These are phyloP conservation scores for Cucurbita ficifolia DNA, from an alignment of 306 rosid genomes.

Conservation along the genomic window DNA sequence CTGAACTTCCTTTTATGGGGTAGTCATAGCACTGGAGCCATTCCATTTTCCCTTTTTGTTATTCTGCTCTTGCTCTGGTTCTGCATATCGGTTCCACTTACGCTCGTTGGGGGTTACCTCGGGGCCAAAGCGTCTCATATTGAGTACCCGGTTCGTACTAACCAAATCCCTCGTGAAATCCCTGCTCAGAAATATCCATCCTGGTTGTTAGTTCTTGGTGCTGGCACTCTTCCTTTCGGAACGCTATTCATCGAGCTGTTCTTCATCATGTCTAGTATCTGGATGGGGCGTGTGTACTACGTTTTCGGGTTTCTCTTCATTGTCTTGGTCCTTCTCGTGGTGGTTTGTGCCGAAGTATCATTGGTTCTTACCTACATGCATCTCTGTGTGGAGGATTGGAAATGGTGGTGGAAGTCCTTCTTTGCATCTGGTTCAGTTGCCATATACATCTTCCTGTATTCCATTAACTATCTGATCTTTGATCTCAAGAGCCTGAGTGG, in stretches of 20 bases:
- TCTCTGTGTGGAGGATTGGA: constrained; percentile 69
- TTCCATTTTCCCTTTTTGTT: constrained; percentile 52
- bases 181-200: constrained; percentile 55
- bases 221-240: constrained; percentile 58
- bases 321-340: constrained; percentile 45
- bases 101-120: constrained; percentile 49
- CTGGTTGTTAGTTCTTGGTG: constrained; percentile 59
- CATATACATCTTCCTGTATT: constrained; percentile 52
- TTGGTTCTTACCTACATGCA: constrained; percentile 64
- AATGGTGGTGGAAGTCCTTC: constrained; percentile 82
- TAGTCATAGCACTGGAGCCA: constrained; percentile 71
- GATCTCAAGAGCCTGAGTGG: constrained; percentile 60
- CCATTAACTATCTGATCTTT: constrained; percentile 49
- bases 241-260: constrained; percentile 61
- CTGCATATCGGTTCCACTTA: constrained; percentile 60
- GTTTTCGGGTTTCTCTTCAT: constrained; percentile 55
- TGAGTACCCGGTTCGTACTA: constrained; percentile 60
- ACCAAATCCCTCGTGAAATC: constrained; percentile 53
- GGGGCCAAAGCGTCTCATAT: constrained; percentile 49
- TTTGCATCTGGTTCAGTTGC: constrained; percentile 62
- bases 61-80: constrained; percentile 51
- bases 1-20: constrained; percentile 64
- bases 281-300: constrained; percentile 69
- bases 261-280: constrained; percentile 64
- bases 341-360: constrained; percentile 61